Conservation (phyloP, 2,329 filamentous ascomycete genomes). For the Calonectria honghensis region DNA sequence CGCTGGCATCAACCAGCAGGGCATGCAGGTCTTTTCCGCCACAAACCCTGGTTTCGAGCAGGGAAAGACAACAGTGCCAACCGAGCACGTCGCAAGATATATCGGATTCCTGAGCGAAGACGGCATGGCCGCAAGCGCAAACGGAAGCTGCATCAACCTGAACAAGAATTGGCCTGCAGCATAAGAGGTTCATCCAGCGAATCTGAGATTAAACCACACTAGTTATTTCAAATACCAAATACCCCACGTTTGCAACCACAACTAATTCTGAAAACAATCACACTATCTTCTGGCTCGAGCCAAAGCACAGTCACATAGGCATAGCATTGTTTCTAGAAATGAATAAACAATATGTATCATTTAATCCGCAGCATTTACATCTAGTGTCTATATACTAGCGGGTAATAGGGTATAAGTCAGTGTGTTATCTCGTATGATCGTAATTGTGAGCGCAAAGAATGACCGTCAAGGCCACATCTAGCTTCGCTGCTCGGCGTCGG, state of each 20-base stretch:
- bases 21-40: conserved; percentile 53
- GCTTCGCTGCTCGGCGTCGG: conserved; percentile 39
- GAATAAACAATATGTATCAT: conserved; percentile 32
- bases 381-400: conserved; percentile 3
- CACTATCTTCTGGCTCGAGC: neutral
- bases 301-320: neutral
- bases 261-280: neutral
- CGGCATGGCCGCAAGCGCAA: conserved; percentile 57
- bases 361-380: conserved; percentile 28
- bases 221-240: neutral
- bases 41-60: conserved; percentile 56
- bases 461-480: conserved; percentile 23
- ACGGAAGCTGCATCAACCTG: conserved; percentile 60
- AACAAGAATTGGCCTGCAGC: conserved; percentile 62
- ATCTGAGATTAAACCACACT: neutral
- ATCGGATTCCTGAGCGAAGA: conserved; percentile 58
- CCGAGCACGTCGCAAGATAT: conserved; percentile 63
- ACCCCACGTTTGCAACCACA: neutral
- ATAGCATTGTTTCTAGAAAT: neutral
- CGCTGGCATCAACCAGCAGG: conserved; percentile 59
- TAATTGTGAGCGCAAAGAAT: conserved; percentile 24
- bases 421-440: conserved; percentile 19
- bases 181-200: neutral
- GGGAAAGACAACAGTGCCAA: conserved; percentile 55
- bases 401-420: conserved; percentile 13